Conservation (phyloP, 73 alveolate species). For the Paramecium sonneborni region DNA sequence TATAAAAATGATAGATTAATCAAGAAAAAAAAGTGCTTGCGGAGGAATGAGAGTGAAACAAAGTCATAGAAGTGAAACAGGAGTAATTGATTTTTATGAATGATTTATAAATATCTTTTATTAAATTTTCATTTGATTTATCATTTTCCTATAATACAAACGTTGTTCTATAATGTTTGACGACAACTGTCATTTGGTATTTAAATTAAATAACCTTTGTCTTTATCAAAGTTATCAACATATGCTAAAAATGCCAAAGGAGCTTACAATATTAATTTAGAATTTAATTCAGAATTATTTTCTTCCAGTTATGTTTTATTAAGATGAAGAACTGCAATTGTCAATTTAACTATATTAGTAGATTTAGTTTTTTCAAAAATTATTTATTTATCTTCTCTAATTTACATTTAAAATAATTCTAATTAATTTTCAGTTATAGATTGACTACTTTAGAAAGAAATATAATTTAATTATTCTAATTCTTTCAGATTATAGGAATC, state of each 20-base stretch:
- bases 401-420: neutral
- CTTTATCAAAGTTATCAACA: neutral
- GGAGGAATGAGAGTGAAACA: neutral
- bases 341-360: neutral
- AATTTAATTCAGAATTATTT: neutral
- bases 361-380: slow-evolving; percentile 15
- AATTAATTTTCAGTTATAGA: neutral
- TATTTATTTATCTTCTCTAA: slow-evolving; percentile 31
- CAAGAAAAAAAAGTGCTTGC: slow-evolving; percentile 21
- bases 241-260: slow-evolving; percentile 50
- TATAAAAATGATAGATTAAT: slow-evolving; percentile 25
- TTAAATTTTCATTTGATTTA: neutral
- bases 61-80: slow-evolving; percentile 41
- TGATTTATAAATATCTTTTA: neutral
- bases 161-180: slow-evolving; percentile 10
- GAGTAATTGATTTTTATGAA: slow-evolving; percentile 48
- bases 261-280: slow-evolving; percentile 29
- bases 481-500: neutral
- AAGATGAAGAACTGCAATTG: slow-evolving; percentile 34
- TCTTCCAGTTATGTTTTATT: neutral
- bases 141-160: slow-evolving; percentile 50
- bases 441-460: neutral
- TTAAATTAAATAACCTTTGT: neutral
- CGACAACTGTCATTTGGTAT: slow-evolving; percentile 23
- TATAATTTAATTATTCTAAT: neutral